phyloP scores from a whole-genome alignment of 768 basidiomycete genomes.

The Epithele typhae region DNA sequence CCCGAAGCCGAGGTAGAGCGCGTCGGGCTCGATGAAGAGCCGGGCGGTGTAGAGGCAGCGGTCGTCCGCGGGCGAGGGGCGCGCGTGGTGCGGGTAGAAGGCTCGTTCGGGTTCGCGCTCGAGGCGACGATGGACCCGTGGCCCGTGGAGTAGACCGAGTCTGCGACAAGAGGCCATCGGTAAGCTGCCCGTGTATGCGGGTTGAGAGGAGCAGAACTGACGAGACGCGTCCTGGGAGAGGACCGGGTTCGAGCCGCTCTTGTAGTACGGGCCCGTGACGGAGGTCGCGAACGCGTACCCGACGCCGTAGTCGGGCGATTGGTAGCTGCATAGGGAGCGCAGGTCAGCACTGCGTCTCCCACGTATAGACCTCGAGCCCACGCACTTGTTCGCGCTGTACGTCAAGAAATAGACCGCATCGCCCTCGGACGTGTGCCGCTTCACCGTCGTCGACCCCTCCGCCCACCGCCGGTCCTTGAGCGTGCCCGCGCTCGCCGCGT shows the following conservation, averaged over 20 bases:
- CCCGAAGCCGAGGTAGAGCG: conserved; percentile 1
- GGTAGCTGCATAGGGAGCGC: not conserved
- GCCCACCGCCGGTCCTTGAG: conserved; percentile 4
- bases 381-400: conserved; percentile 3
- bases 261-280: conserved; percentile 1
- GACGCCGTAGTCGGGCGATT: conserved; percentile 3
- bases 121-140: conserved; percentile 3
- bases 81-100: conserved; percentile 4
- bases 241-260: conserved; percentile 1
- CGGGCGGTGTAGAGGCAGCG: conserved; percentile 1
- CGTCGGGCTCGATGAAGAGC: conserved; percentile 4
- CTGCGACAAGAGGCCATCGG: not conserved
- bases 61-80: not conserved
- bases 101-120: conserved; percentile 1
- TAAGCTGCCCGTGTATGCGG: not conserved
- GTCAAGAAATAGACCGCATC: not conserved
- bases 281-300: not conserved
- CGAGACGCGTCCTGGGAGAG: conserved; percentile 2
- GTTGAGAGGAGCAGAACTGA: not conserved
- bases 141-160: conserved; percentile 2
- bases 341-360: not conserved
- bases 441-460: conserved; percentile 1
- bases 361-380: not conserved
- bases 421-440: not conserved
- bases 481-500: not conserved